Evolutionary conservation across 257 asterid genomes (phyloP).

Genomic region (Sherardia arvensis): DNA sequence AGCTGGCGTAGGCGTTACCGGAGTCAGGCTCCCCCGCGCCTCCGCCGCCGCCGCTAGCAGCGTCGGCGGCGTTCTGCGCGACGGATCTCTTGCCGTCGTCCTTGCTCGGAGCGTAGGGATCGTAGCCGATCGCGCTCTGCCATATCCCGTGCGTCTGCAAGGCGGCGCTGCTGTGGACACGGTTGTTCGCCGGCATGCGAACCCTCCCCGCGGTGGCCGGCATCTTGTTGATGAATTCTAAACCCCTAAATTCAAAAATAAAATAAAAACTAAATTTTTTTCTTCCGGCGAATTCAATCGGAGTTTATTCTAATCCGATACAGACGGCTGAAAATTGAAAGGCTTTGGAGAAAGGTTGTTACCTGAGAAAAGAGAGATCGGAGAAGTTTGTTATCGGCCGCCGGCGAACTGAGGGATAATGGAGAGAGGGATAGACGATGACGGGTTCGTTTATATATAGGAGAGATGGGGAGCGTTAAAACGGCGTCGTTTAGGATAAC

Average conservation of each 20-base stretch:
- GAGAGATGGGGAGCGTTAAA: too few relatives aligned
- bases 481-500: not conserved
- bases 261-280: too few relatives aligned
- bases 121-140: slow-evolving; percentile 99
- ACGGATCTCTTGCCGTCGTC: slow-evolving; percentile 49
- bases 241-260: slow-evolving; percentile 4
- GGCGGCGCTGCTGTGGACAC: slow-evolving; percentile 99
- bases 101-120: slow-evolving; percentile 79
- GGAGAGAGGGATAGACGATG: not conserved
- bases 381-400: not conserved
- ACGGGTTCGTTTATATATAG: not conserved
- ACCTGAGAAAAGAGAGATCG: not conserved
- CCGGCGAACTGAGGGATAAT: not conserved
- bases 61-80: not conserved
- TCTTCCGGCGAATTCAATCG: not conserved
- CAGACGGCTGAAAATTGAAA: not conserved
- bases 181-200: slow-evolving; percentile 99
- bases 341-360: not conserved
- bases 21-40: slow-evolving; percentile 40
- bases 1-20: slow-evolving; percentile 82
- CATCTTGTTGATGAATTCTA: slow-evolving; percentile 43
- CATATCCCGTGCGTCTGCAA: slow-evolving; percentile 98
- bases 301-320: not conserved
- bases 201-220: slow-evolving; percentile 99
- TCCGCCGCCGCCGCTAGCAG: slow-evolving; percentile 17